Evolutionary conservation across 164 flowering plant genomes (phyloP), one percentile per base, ranked within the genome.

Genomic region (Protea cynaroides): DNA sequence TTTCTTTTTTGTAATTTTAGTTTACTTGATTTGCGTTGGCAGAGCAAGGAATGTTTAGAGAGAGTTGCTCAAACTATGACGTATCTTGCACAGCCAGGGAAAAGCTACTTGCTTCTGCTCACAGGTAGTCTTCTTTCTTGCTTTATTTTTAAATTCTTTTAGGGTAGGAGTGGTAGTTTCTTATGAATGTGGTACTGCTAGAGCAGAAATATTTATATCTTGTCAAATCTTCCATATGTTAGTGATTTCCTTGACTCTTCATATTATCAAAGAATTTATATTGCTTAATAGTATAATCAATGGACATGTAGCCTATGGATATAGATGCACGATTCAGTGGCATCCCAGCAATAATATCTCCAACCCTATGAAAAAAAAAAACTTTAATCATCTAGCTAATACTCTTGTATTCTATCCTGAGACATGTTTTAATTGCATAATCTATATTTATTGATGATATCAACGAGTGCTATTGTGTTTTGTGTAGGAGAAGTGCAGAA

Each of bases 21-120:
- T 40, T 5, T 10, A 34, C 25, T 38, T 36, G 21, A 37, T 25
- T 67, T 63, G 51, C 72, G 64, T 22, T 73, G 52, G 56, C 84
- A 91, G 99, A 94, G 99, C 67, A 78, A 80, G 78, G 97, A 94
- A 64, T 94, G 99, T 75, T 75, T 94, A 82, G 96, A 86, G 77
- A 94, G 88, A 74, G 88, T 91, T 46, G 67, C 83, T 63, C 80
- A 81, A 71, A 85, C 99, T 18, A 70, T 91, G 67, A 66, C 79
- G 25, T 91, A 81, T 73, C 96, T 94, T 44, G 69, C 79, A 12
- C 73, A 18, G 59, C 88, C 92, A 7, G 84, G 76, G 56, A 67
- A 84, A 21, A 71, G 74, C 21, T 73, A 70, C 71, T 25, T 85
- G 70, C 92, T 94, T 68, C 72, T 94, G 63, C 89, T 94, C 47